A percentile compares a stretch with the other conserved stretches of the same genome.
phyloP scores from a whole-genome alignment of 2,329 filamentous ascomycete genomes.

The Fulvia fulva region DNA sequence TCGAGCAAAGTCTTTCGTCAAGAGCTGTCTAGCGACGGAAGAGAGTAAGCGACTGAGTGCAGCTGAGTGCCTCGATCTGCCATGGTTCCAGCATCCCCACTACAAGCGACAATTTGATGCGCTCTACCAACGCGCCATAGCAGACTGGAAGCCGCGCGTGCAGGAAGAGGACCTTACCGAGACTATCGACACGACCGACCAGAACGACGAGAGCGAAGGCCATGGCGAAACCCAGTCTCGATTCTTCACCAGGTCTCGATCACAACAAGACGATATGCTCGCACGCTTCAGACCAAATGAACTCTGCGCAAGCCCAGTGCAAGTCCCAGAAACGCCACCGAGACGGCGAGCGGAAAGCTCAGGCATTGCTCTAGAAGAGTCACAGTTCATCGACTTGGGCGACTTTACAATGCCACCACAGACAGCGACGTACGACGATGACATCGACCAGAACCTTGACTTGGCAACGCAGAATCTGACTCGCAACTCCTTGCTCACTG shows the following conservation, averaged over 20 bases:
- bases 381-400: neutral
- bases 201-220: neutral
- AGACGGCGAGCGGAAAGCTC: too few species aligned
- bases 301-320: slow-evolving; percentile 14
- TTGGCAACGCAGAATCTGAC: neutral
- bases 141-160: slow-evolving; percentile 46
- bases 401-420: neutral
- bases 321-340: slow-evolving; percentile 2
- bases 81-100: slow-evolving; percentile 54
- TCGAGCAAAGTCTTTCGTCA: slow-evolving; percentile 52
- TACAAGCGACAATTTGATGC: slow-evolving; percentile 47
- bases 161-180: slow-evolving; percentile 10
- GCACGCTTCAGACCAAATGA: slow-evolving; percentile 9
- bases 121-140: slow-evolving; percentile 48
- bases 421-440: neutral
- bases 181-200: slow-evolving; percentile 17
- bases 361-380: neutral
- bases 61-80: slow-evolving; percentile 50
- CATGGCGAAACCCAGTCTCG: slow-evolving; percentile 6
- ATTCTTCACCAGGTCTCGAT: slow-evolving; percentile 8
- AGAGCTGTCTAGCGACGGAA: slow-evolving; percentile 47
- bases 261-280: neutral
- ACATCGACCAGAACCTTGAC: neutral
- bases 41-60: slow-evolving; percentile 50
- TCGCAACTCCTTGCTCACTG: neutral